Percentiles rank a stretch among this genome's conserved stretches.
These are phyloP conservation scores for Nasturtium officinale DNA, from an alignment of 345 rosid genomes.

Conservation along the genomic window DNA sequence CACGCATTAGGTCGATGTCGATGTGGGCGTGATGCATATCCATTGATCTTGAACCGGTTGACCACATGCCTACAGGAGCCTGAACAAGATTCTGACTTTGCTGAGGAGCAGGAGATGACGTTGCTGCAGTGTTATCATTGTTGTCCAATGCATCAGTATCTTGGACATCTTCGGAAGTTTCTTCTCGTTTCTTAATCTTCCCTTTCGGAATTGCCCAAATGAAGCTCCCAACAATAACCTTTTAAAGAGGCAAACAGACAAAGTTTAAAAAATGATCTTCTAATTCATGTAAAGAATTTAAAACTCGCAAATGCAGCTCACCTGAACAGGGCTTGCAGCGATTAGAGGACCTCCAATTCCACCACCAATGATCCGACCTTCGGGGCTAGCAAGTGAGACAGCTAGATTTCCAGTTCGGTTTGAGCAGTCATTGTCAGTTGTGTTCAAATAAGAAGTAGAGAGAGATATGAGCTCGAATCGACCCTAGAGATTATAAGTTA, in stretches of 20 bases:
- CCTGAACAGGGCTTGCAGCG: conserved; percentile 93
- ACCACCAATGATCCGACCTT: conserved; percentile 95
- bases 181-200: conserved; percentile 63
- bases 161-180: conserved; percentile 49
- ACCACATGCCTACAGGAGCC: conserved; percentile 65
- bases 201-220: conserved; percentile 71
- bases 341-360: conserved; percentile 89
- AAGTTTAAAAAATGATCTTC: not conserved
- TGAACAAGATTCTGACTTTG: conserved; percentile 68
- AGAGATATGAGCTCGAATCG: conserved; percentile 86
- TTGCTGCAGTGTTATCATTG: conserved; percentile 35
- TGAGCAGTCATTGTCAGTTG: conserved; percentile 51
- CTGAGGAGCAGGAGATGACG: conserved; percentile 50
- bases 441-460: conserved; percentile 73
- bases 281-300: not conserved
- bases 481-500: conserved; percentile 55
- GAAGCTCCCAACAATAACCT: conserved; percentile 95
- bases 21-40: conserved; percentile 70
- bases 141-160: conserved; percentile 41
- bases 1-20: conserved; percentile 93
- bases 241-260: not conserved
- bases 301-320: conserved; percentile 14
- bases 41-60: conserved; percentile 59
- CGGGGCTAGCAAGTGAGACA: conserved; percentile 90
- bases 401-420: conserved; percentile 73